A percentile compares a stretch with the other conserved stretches of the same genome.
phyloP scores from a whole-genome alignment of 768 basidiomycete genomes.

The Udeniomyces megalosporus region DNA sequence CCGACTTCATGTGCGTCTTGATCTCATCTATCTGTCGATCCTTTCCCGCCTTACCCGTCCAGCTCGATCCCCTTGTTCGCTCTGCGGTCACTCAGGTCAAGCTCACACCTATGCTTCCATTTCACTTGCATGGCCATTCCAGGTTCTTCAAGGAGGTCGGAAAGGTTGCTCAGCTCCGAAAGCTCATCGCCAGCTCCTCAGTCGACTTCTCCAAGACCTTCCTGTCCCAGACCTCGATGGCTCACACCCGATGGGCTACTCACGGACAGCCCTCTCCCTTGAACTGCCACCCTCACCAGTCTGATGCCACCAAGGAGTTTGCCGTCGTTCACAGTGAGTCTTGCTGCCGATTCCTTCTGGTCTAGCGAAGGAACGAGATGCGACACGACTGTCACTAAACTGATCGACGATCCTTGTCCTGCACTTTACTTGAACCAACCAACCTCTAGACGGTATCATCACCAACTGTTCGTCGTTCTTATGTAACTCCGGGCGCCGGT shows the following conservation, averaged over 20 bases:
- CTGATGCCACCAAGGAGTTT: constrained; percentile 64
- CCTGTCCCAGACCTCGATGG: constrained; percentile 83
- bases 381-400: too few relatives aligned
- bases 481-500: background rate
- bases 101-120: background rate
- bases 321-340: constrained; percentile 65
- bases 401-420: too few relatives aligned
- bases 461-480: constrained; percentile 47
- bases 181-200: constrained; percentile 58
- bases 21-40: background rate
- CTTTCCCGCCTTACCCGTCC: background rate
- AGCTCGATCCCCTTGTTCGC: too few relatives aligned
- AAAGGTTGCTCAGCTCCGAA: constrained; percentile 83
- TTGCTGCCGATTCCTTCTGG: background rate
- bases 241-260: constrained; percentile 98
- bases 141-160: constrained; percentile 83
- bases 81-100: background rate
- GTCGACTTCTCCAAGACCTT: constrained; percentile 61
- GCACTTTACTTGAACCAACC: background rate
- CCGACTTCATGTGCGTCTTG: constrained; percentile 36
- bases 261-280: constrained; percentile 73
- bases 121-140: background rate
- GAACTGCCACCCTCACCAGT: constrained; percentile 92
- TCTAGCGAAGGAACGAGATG: too few relatives aligned
- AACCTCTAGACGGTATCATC: constrained; percentile 70